Base-by-base conservation (phyloP, 1,284 basidiomycete genomes). In the Leccinum pallidistipes region DNA sequence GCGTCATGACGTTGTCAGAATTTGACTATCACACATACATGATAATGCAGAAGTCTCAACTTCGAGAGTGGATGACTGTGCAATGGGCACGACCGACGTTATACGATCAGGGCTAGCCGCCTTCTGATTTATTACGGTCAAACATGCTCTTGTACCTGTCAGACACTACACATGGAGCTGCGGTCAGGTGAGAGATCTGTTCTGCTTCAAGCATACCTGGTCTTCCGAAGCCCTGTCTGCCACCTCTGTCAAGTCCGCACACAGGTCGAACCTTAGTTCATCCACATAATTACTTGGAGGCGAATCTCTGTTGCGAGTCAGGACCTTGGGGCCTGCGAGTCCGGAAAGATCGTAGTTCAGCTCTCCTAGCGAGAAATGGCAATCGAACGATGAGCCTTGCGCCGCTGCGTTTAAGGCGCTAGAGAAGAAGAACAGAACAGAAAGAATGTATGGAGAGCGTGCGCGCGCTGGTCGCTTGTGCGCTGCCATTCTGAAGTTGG, bases 101-200 rank as follows among this genome's bases (percentile, higher is more conserved):
- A 92, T 76, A 56, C 88, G 82, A 64, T 89, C 85, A 8, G 72
- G 57, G 55, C 79, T 71, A 38, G 76, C 79, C 6, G 69, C 67
- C 74, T 90, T 92, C 68, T 78, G 69, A 70, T 91, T 92, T 43
- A 80, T 81, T 67, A 81, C 84, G 3, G 84, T 88, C 38, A 92
- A 77, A 73, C 91, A 94, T 57, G 85, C 90, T 68, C 86, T 80
- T 50, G 88, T 89, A 36, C 84, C 88, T 40, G 69, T 61, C 38
- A 82, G 75, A 78, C 91, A 94, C 91, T 93, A 67, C 38, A 64
- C 40, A 57, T 65, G 56, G 16, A 58, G 56, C 47, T 58, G 31
- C 24, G 43, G 49, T 62, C 27, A 55, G 57, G 55, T 7, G 31
- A 55, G n/a, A 45, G 38, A 49, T 34, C 12, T 10, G 21, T 49